phyloP scores from a whole-genome alignment of 163 green algal genomes.

The Chloromonas sp. region DNA sequence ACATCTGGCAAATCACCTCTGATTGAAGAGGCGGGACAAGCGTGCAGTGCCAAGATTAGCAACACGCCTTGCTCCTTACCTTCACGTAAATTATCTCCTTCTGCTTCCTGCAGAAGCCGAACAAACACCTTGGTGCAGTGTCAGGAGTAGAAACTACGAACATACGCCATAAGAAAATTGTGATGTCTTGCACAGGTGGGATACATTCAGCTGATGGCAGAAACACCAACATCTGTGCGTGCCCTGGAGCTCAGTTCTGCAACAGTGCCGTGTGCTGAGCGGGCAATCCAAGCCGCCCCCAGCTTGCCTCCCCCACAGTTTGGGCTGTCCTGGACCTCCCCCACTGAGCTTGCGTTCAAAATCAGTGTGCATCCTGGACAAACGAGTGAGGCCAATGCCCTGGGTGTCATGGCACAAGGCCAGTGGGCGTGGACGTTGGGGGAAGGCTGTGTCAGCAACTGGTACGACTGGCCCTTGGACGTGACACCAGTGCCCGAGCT shows the following conservation, averaged over 20 bases:
- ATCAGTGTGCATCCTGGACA: background rate
- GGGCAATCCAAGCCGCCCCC: too few relatives aligned
- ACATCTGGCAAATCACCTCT: too few relatives aligned
- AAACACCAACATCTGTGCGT: too few relatives aligned
- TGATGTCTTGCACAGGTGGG: too few relatives aligned
- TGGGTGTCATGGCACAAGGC: background rate
- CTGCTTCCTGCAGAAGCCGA: background rate
- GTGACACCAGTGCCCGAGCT: background rate
- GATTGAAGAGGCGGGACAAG: background rate
- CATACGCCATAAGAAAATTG: too few relatives aligned
- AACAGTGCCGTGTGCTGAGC: background rate
- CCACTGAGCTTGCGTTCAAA: background rate
- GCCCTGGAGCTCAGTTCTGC: background rate
- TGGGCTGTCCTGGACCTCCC: background rate
- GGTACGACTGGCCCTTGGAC: conserved; percentile 10
- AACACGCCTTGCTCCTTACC: background rate
- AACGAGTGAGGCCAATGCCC: background rate
- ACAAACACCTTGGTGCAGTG: conserved; percentile 1
- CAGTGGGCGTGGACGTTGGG: background rate
- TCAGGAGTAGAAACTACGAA: background rate
- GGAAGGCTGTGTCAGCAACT: background rate
- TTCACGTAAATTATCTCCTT: conserved; percentile 1
- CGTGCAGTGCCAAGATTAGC: background rate
- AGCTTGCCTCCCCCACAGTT: background rate
- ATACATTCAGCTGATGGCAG: too few relatives aligned